Conservation (phyloP, 2,329 filamentous ascomycete genomes). For the Fusarium mundagurra region DNA sequence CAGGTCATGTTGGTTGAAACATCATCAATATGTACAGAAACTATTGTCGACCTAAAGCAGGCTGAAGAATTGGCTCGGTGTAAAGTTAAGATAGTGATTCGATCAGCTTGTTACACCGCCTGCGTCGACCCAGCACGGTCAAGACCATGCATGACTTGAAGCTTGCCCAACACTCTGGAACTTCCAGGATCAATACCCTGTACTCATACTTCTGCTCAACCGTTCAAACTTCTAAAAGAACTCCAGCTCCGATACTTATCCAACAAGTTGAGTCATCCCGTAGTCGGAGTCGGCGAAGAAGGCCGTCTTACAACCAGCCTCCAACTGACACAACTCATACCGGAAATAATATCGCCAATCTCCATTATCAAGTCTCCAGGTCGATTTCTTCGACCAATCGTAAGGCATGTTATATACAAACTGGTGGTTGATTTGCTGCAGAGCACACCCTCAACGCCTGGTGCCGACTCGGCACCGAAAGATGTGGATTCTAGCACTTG, state of each 20-base stretch:
- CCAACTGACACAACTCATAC: neutral
- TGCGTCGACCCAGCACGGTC: neutral
- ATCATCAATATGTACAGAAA: neutral
- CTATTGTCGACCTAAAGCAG: neutral
- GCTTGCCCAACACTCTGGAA: neutral
- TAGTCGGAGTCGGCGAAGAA: neutral
- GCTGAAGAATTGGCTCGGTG: neutral
- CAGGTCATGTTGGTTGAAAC: neutral
- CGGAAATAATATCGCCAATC: neutral
- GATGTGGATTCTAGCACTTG: constrained; percentile 14
- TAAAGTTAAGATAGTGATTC: neutral
- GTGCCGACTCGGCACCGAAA: constrained; percentile 33
- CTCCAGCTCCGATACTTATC: neutral
- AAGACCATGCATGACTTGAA: neutral
- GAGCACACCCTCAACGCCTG: neutral
- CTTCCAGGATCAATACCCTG: too few relatives aligned
- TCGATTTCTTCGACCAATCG: neutral
- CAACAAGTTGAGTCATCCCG: neutral
- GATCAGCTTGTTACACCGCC: neutral
- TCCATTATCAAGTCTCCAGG: neutral
- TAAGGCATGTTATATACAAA: neutral
- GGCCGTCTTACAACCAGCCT: neutral
- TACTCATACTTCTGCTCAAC: neutral
- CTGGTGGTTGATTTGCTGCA: neutral
- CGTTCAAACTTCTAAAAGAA: neutral